phyloP scores from a whole-genome alignment of 805 yeast genomes.

The Maudiozyma pseudohumilis region DNA sequence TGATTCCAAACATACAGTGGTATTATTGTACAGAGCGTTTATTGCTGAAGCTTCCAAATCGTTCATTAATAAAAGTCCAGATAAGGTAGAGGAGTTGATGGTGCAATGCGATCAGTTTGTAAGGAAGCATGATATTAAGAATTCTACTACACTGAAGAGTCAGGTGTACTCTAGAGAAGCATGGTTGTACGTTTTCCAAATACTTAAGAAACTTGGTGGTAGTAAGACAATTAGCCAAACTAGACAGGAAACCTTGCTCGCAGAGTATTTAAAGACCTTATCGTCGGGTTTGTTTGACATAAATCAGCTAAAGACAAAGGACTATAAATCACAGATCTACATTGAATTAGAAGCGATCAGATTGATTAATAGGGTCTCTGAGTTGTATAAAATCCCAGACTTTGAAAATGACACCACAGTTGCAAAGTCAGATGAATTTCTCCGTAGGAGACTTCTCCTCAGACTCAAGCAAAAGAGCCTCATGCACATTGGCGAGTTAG shows the following conservation, averaged over 20 bases:
- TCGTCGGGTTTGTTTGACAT: constrained; percentile 8
- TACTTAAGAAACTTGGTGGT: constrained; percentile 12
- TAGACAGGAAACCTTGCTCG: constrained; percentile 7
- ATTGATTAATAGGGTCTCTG: constrained; percentile 12
- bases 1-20: constrained; percentile 11
- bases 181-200: constrained; percentile 21
- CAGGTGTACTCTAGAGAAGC: constrained; percentile 14
- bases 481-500: constrained; percentile 12
- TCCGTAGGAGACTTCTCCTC: constrained; percentile 18
- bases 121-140: constrained; percentile 11
- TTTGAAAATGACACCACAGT: constrained; percentile 2
- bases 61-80: constrained; percentile 7
- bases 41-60: constrained; percentile 17
- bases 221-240: constrained; percentile 6
- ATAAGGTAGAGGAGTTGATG: constrained; percentile 7
- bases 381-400: constrained; percentile 7
- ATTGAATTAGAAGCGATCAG: constrained; percentile 21
- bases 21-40: constrained; percentile 20
- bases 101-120: constrained; percentile 12
- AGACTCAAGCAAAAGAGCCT: constrained; percentile 17
- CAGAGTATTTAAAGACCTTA: constrained; percentile 15
- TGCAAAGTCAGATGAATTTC: constrained; percentile 12
- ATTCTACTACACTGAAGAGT: constrained; percentile 6
- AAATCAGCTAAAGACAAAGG: neutral
- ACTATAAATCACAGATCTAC: constrained; percentile 10